Base-by-base conservation (phyloP, 225 moss, liverwort and hornwort genomes). In the Bryum argenteum region DNA sequence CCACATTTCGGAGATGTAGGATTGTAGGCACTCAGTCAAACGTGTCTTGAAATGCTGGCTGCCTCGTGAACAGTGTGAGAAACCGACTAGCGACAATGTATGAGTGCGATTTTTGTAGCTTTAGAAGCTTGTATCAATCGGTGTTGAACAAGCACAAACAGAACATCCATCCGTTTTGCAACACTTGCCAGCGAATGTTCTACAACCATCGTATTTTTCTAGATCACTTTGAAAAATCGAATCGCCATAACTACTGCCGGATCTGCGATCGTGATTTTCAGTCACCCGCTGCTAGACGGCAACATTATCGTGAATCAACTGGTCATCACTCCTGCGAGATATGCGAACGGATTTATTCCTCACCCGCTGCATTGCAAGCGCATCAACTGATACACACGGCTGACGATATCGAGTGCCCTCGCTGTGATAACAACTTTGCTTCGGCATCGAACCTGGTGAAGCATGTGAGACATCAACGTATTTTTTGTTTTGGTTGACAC, bases 241-340 rank as follows among this genome's bases (percentile, higher is more conserved):
- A 1, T 1, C 3, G 0, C 10, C 83, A 84, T 45, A 74, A 80
- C 39, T 80, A 76, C 56, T 84, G 83, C 41, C 68, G 61, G 69
- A 76, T 70, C 19, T 84, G 80, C 40, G 60, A 76, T 22, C 71
- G 77, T 10, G 65, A 80, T 33, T 80, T 80, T 54, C 65, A 69
- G 13, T 73, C 73, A 16, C n/a, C n/a, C n/a, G n/a, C n/a, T n/a
- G n/a, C n/a, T n/a, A n/a, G n/a, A n/a, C n/a, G n/a, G n/a, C n/a
- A n/a, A n/a, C n/a, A n/a, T n/a, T n/a, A n/a, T n/a, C n/a, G n/a
- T n/a, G n/a, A n/a, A n/a, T n/a, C n/a, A n/a, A n/a, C n/a, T n/a
- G n/a, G n/a, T n/a, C n/a, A n/a, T n/a, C n/a, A n/a, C n/a, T n/a
- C n/a, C n/a, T n/a, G n/a, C n/a, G n/a, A n/a, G n/a, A n/a, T n/a